phyloP scores from a whole-genome alignment of 805 yeast species.

The Priceomyces castillae region DNA sequence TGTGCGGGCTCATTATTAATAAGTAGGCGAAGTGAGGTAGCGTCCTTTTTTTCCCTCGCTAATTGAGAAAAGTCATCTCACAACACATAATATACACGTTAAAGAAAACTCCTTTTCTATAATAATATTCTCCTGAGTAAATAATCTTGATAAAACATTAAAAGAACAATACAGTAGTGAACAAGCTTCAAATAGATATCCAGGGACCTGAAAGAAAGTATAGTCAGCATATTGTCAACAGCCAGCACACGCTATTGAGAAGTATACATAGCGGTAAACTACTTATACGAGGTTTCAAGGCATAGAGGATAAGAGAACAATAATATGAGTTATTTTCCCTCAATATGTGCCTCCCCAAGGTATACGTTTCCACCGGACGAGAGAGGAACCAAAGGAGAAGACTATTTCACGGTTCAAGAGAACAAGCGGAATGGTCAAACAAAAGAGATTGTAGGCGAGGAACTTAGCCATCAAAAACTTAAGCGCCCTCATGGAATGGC shows the following conservation, averaged over 20 bases:
- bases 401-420: slow-evolving; percentile 12
- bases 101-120: background rate
- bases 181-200: background rate
- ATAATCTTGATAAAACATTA: no score
- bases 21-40: background rate
- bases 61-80: background rate
- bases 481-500: background rate
- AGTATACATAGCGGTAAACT: background rate
- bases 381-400: slow-evolving; percentile 5
- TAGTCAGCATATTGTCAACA: background rate
- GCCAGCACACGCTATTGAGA: background rate
- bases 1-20: background rate
- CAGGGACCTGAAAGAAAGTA: background rate
- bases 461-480: background rate
- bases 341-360: slow-evolving; percentile 22
- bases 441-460: background rate
- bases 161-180: no score
- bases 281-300: background rate
- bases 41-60: background rate
- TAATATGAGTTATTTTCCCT: slow-evolving; percentile 17
- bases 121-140: background rate
- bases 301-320: background rate
- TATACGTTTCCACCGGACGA: slow-evolving; percentile 17
- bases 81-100: background rate
- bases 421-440: background rate